Evolutionary conservation across 345 rosid species (phyloP).

Genomic region (Eucalyptus marginata): DNA sequence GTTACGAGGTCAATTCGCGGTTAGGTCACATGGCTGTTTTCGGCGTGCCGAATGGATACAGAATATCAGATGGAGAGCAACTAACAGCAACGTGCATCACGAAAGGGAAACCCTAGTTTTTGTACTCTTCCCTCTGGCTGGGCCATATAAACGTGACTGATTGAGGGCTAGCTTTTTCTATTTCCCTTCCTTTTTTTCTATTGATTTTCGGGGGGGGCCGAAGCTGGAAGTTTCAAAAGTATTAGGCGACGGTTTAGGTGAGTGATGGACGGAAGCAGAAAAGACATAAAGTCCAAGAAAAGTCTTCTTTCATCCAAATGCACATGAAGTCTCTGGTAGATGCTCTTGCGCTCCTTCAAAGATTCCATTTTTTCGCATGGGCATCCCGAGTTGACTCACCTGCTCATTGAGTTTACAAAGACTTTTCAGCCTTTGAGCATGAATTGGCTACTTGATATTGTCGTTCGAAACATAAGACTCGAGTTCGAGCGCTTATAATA

Average conservation of each 20-base stretch:
- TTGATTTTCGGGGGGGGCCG: neutral
- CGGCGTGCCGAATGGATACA: neutral
- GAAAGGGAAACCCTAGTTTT: neutral
- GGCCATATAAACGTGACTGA: neutral
- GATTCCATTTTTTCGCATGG: neutral
- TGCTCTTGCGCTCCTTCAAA: neutral
- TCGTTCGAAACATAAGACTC: neutral
- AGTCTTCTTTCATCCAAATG: neutral
- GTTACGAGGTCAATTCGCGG: neutral
- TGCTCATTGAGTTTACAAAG: neutral
- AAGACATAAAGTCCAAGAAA: neutral
- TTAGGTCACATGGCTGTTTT: neutral
- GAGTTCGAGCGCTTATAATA: too few species aligned
- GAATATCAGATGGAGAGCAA: neutral
- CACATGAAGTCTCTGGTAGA: neutral
- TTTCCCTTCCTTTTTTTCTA: neutral
- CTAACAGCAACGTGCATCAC: neutral
- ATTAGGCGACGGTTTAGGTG: neutral
- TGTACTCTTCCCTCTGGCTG: neutral
- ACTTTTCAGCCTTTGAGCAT: neutral
- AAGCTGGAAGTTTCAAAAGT: neutral
- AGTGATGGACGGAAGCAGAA: neutral
- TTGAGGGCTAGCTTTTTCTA: too few species aligned
- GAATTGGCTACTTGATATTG: neutral
- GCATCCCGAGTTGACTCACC: neutral